These are phyloP conservation scores for Vanilla planifolia DNA, from an alignment of 106 monocot species.

Conservation along the genomic window DNA sequence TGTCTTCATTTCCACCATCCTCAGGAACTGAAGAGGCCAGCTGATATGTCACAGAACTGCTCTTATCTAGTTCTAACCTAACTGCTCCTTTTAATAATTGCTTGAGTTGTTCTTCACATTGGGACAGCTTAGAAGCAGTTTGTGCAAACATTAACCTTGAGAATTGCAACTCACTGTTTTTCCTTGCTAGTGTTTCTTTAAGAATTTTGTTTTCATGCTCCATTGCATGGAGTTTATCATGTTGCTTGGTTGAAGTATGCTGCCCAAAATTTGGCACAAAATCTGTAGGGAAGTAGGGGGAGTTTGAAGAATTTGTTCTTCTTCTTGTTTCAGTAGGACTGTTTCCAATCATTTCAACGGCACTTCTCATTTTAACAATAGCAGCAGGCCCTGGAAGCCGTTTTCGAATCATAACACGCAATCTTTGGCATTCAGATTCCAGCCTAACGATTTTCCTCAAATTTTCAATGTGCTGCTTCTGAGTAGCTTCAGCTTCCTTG, in stretches of 20 bases:
- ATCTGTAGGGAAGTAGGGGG: background rate
- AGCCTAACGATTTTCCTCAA: constrained; percentile 51
- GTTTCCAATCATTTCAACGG: constrained; percentile 39
- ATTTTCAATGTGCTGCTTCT: constrained; percentile 38
- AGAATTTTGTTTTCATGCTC: constrained; percentile 69
- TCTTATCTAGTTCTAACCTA: constrained; percentile 14
- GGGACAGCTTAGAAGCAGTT: constrained; percentile 44
- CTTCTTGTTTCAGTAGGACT: constrained; percentile 11
- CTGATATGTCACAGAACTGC: constrained; percentile 17
- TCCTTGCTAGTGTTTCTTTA: constrained; percentile 44
- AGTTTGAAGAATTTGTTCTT: constrained; percentile 16
- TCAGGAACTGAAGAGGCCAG: constrained; percentile 32
- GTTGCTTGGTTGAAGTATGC: constrained; percentile 21
- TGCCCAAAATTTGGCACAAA: constrained; percentile 8
- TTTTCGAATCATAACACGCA: constrained; percentile 58
- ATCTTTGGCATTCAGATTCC: constrained; percentile 62
- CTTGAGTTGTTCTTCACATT: constrained; percentile 35
- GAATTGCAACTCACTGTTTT: constrained; percentile 41
- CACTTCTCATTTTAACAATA: constrained; percentile 65
- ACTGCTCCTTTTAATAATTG: constrained; percentile 21
- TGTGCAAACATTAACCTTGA: constrained; percentile 37
- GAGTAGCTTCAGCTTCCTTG: constrained; percentile 47
- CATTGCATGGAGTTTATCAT: constrained; percentile 32
- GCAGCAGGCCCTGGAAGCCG: constrained; percentile 52
- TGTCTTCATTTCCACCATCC: constrained; percentile 30